Percentiles rank a stretch among this genome's conserved stretches.
Conservation (phyloP, 345 rosid species). For the Dipteronia dyeriana region DNA sequence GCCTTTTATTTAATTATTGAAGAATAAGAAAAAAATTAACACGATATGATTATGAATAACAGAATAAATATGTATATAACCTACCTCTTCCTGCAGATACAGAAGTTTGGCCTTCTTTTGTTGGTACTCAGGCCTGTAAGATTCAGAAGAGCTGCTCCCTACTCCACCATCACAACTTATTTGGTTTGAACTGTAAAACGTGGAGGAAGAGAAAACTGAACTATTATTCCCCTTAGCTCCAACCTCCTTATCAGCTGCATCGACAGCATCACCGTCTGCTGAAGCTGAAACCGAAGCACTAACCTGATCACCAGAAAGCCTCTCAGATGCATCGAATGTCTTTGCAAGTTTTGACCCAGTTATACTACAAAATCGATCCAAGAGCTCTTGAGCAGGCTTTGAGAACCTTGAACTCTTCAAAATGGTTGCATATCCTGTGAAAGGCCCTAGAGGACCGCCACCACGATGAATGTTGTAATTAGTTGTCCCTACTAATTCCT, state of each 20-base stretch:
- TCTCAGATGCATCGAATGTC: constrained; percentile 11
- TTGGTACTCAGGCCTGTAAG: constrained; percentile 50
- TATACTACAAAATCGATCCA: constrained; percentile 44
- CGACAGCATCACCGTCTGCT: constrained; percentile 15
- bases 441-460: constrained; percentile 69
- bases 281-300: constrained; percentile 26
- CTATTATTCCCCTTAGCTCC: constrained; percentile 16
- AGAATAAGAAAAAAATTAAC: not conserved
- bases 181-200: constrained; percentile 33
- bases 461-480: constrained; percentile 22
- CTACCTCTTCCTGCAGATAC: constrained; percentile 64
- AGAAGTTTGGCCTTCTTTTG: constrained; percentile 58
- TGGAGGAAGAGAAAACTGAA: constrained; percentile 21
- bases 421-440: constrained; percentile 71
- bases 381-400: constrained; percentile 51
- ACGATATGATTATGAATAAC: not conserved
- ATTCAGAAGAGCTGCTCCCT: constrained; percentile 35
- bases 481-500: constrained; percentile 32
- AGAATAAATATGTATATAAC: constrained; percentile 6
- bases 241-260: constrained; percentile 18
- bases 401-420: constrained; percentile 60
- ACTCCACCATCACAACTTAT: constrained; percentile 26
- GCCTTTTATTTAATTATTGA: not conserved
- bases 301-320: constrained; percentile 25
- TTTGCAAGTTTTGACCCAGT: constrained; percentile 20